Evolutionary conservation across 2,329 filamentous ascomycete species (phyloP).

Genomic region (Aspergillus oerlinghausenensis): DNA sequence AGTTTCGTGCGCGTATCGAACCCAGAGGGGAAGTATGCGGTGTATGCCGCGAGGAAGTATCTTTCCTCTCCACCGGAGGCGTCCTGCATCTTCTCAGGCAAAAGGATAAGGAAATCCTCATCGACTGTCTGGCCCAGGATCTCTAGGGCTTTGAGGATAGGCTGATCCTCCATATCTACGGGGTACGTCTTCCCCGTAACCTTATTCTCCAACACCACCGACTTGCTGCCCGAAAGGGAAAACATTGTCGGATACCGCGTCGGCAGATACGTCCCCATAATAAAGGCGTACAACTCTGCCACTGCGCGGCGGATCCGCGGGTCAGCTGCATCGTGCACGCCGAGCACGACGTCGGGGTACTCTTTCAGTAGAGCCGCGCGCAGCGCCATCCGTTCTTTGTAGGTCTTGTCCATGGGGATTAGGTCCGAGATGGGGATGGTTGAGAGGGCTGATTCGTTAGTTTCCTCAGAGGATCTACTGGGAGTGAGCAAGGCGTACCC

Average conservation of each 20-base stretch:
- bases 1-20: conserved; percentile 56
- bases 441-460: conserved; percentile 45
- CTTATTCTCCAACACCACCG: conserved; percentile 34
- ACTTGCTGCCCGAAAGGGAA: no score
- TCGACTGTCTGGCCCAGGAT: conserved; percentile 52
- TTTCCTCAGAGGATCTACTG: neutral
- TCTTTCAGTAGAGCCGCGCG: conserved; percentile 46
- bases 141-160: conserved; percentile 31
- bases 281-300: conserved; percentile 53
- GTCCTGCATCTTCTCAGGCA: conserved; percentile 30
- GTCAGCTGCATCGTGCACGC: conserved; percentile 36
- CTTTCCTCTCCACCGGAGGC: conserved; percentile 19
- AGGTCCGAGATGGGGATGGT: conserved; percentile 51
- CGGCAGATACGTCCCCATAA: conserved; percentile 53
- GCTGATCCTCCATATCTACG: conserved; percentile 3
- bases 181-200: conserved; percentile 43
- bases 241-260: conserved; percentile 54
- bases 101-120: conserved; percentile 56
- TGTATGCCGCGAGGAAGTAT: conserved; percentile 55
- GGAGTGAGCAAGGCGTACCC: conserved; percentile 40
- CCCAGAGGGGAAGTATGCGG: conserved; percentile 54
- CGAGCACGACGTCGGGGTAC: conserved; percentile 39
- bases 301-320: conserved; percentile 45
- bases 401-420: conserved; percentile 57
- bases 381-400: conserved; percentile 48